Evolutionary conservation across 768 basidiomycete species (phyloP).

Genomic region (Boletus sp.): DNA sequence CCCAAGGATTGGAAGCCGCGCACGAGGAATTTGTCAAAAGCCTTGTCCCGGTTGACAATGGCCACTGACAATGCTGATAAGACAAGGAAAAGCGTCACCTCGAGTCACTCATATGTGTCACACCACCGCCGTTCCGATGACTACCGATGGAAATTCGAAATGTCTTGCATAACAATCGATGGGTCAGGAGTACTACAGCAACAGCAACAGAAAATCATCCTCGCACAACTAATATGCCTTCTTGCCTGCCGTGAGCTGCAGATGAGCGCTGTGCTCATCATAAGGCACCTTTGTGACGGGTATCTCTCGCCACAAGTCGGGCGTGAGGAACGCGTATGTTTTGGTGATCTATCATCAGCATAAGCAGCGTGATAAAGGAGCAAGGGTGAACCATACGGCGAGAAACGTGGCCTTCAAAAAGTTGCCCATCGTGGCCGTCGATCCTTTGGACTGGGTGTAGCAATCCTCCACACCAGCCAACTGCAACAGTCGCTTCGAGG

Average conservation of each 20-base stretch:
- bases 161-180: background rate
- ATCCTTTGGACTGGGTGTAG: conserved; percentile 98
- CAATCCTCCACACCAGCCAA: conserved; percentile 97
- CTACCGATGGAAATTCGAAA: background rate
- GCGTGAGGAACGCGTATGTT: conserved; percentile 98
- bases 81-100: background rate
- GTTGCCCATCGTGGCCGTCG: conserved; percentile 98
- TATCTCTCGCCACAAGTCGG: conserved; percentile 97
- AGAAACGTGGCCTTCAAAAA: conserved; percentile 98
- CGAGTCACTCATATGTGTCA: background rate
- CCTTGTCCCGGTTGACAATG: too few species aligned
- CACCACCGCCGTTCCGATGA: background rate
- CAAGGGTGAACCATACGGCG: conserved; percentile 54
- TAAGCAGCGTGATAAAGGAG: background rate
- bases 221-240: conserved; percentile 51
- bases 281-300: conserved; percentile 85
- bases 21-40: background rate
- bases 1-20: background rate
- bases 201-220: background rate
- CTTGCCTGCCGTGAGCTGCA: conserved; percentile 81
- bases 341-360: conserved; percentile 73
- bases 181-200: background rate
- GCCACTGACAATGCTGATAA: background rate
- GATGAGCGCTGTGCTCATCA: conserved; percentile 93
- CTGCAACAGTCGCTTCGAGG: conserved; percentile 94